These are phyloP conservation scores for Pythium brachiatum DNA, from an alignment of 352 stramenopile species.

Conservation along the genomic window DNA sequence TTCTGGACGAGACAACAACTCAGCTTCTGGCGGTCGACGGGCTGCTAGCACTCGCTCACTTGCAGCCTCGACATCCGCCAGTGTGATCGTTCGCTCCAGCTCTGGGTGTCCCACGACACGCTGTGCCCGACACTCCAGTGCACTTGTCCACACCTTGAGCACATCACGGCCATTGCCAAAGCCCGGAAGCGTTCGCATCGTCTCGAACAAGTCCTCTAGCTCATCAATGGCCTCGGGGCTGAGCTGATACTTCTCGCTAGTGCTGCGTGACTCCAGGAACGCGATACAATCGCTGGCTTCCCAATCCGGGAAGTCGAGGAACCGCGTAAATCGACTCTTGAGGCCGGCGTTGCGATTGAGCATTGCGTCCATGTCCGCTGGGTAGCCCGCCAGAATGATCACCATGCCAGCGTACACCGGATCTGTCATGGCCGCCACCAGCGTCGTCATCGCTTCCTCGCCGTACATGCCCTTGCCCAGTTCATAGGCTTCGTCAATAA, in stretches of 20 bases:
- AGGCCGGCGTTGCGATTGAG: slow-evolving; percentile 87
- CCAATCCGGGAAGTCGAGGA: slow-evolving; percentile 90
- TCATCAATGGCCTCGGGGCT: slow-evolving; percentile 21
- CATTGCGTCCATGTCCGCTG: slow-evolving; percentile 87
- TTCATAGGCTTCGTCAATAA: slow-evolving; percentile 93
- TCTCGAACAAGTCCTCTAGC: slow-evolving; percentile 36
- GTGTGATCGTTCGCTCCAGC: slow-evolving; percentile 46
- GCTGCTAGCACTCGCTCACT: slow-evolving; percentile 32
- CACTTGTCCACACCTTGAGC: slow-evolving; percentile 59
- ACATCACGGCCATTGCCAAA: slow-evolving; percentile 79
- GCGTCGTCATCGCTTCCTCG: slow-evolving; percentile 88
- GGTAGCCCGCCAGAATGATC: slow-evolving; percentile 90
- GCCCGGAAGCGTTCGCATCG: slow-evolving; percentile 43
- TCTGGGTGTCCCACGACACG: slow-evolving; percentile 45
- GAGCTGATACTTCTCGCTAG: slow-evolving; percentile 43
- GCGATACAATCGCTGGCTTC: slow-evolving; percentile 71
- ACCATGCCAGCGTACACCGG: slow-evolving; percentile 82
- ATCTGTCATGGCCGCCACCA: slow-evolving; percentile 89
- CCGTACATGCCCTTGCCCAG: slow-evolving; percentile 78
- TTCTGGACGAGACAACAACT: slow-evolving; percentile 28
- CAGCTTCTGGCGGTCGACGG: slow-evolving; percentile 35
- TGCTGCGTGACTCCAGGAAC: slow-evolving; percentile 50
- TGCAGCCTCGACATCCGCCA: slow-evolving; percentile 40
- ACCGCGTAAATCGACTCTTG: slow-evolving; percentile 89
- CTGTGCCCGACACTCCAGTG: slow-evolving; percentile 62